phyloP scores from a whole-genome alignment of 2,329 filamentous ascomycete genomes.

The Aspergillus amoenus region DNA sequence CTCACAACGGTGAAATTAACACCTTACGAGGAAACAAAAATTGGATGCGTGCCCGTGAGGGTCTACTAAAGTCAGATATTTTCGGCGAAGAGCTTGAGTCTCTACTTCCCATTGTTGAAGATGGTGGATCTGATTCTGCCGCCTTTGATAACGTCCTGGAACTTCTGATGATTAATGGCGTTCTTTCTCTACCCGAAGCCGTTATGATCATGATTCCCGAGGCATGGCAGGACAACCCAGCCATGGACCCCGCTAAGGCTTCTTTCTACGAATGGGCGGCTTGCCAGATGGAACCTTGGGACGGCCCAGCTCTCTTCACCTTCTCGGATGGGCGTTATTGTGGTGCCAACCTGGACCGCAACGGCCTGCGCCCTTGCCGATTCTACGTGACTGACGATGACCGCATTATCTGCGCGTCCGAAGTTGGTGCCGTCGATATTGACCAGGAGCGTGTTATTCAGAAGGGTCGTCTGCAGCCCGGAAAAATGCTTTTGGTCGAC shows the following conservation, averaged over 20 bases:
- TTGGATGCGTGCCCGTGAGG: constrained; percentile 97
- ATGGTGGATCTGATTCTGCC: constrained; percentile 93
- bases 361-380: constrained; percentile 90
- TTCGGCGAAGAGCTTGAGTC: constrained; percentile 90
- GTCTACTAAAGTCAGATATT: constrained; percentile 86
- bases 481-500: constrained; percentile 94
- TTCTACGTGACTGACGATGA: constrained; percentile 98
- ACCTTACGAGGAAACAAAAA: constrained; percentile 98
- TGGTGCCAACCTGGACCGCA: constrained; percentile 93
- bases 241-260: constrained; percentile 92
- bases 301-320: constrained; percentile 93
- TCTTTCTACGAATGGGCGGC: constrained; percentile 99
- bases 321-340: constrained; percentile 97
- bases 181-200: constrained; percentile 89
- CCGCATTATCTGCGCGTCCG: constrained; percentile 93
- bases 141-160: constrained; percentile 97
- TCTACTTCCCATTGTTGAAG: constrained; percentile 92
- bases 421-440: constrained; percentile 89
- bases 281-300: constrained; percentile 99
- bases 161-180: constrained; percentile 89
- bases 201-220: constrained; percentile 99
- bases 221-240: constrained; percentile 90
- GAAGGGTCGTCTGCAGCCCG: constrained; percentile 90
- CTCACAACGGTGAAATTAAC: constrained; percentile 98
- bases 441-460: constrained; percentile 88